Percentiles rank a stretch among this genome's conserved stretches.
phyloP scores from a whole-genome alignment of 495 filamentous ascomycete species.

The Aspergillus cavernicola region DNA sequence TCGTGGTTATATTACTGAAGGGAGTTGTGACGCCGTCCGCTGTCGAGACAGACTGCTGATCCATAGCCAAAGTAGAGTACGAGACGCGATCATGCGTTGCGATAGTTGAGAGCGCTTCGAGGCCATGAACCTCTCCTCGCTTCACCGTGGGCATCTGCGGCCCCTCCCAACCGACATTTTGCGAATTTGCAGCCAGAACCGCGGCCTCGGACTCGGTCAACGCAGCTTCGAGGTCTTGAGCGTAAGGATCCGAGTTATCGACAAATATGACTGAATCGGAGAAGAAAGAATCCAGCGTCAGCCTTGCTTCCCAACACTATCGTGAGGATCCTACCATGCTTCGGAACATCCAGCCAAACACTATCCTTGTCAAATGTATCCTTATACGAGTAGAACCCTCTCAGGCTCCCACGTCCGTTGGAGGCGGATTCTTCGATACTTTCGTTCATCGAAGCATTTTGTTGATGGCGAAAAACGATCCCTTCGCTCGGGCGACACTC shows the following conservation, averaged over 20 bases:
- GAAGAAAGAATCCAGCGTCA: constrained; percentile 11
- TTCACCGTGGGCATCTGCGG: constrained; percentile 18
- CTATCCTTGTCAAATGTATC: constrained; percentile 62
- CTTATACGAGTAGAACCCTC: constrained; percentile 67
- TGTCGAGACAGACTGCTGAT: constrained; percentile 20
- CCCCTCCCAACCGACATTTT: constrained; percentile 30
- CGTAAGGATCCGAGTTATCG: constrained; percentile 60
- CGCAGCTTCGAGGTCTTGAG: constrained; percentile 47
- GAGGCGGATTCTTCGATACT: constrained; percentile 30
- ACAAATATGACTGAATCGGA: constrained; percentile 55
- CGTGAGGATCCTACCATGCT: constrained; percentile 37
- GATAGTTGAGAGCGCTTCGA: constrained; percentile 56
- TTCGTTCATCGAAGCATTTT: constrained; percentile 69
- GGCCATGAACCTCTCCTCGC: constrained; percentile 41
- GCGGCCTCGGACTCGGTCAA: constrained; percentile 31
- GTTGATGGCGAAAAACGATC: constrained; percentile 66
- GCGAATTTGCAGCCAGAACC: constrained; percentile 30
- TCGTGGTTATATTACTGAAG: constrained; percentile 17
- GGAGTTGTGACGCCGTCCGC: constrained; percentile 13
- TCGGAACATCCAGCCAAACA: constrained; percentile 62
- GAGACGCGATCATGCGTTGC: constrained; percentile 50
- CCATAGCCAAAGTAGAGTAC: constrained; percentile 24
- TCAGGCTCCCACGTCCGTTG: constrained; percentile 44
- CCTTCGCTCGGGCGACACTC: constrained; percentile 61
- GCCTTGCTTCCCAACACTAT: not conserved